Conservation (phyloP, 352 stramenopile species). For the Globisporangium mamillatum region DNA sequence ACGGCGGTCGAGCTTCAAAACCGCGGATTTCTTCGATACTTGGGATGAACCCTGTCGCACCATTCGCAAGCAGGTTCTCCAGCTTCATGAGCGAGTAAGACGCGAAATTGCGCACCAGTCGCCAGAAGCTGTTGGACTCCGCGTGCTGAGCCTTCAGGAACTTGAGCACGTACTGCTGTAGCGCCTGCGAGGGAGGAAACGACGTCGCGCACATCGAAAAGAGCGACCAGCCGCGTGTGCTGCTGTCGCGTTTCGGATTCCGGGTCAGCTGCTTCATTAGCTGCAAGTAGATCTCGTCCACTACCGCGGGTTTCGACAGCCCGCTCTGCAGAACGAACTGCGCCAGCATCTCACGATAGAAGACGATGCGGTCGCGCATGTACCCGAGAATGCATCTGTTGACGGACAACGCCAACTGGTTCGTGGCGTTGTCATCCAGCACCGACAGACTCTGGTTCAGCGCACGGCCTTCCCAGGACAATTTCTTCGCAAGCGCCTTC, state of each 20-base stretch:
- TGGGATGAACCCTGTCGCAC: constrained; percentile 91
- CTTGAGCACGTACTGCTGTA: constrained; percentile 89
- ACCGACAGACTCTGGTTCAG: constrained; percentile 61
- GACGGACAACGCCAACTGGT: constrained; percentile 78
- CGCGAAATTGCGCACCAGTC: constrained; percentile 86
- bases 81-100: constrained; percentile 90
- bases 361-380: constrained; percentile 93
- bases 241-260: constrained; percentile 91
- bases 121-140: constrained; percentile 74
- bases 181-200: constrained; percentile 84
- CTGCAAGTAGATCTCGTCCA: constrained; percentile 94
- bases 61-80: constrained; percentile 86
- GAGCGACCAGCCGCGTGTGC: constrained; percentile 89
- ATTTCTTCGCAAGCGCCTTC: constrained; percentile 41
- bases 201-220: constrained; percentile 92
- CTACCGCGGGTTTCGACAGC: constrained; percentile 77
- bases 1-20: constrained; percentile 91
- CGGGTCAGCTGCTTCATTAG: constrained; percentile 93
- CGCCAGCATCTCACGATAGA: constrained; percentile 92
- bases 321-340: constrained; percentile 93
- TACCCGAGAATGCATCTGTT: constrained; percentile 93
- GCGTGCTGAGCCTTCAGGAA: constrained; percentile 86
- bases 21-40: constrained; percentile 92
- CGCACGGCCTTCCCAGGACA: constrained; percentile 63
- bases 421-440: constrained; percentile 39